Evolutionary conservation across 2,329 filamentous ascomycete species (phyloP).

Genomic region (Rachicladosporium sp.): DNA sequence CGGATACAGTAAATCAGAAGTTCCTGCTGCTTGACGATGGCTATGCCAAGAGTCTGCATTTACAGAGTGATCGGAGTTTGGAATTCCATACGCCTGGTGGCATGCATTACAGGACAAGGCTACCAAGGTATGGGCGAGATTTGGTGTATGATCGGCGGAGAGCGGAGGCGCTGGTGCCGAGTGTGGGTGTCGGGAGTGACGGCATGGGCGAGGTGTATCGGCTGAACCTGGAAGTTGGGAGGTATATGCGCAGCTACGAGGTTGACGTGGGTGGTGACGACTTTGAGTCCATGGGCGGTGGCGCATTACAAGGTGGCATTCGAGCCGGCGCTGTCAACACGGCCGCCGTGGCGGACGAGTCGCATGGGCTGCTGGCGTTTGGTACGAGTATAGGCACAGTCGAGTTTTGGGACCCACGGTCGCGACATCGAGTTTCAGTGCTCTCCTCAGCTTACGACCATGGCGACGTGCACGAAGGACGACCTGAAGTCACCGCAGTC

Average conservation of each 20-base stretch:
- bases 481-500: conserved; percentile 66
- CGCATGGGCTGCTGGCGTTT: conserved; percentile 83
- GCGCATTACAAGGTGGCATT: conserved; percentile 76
- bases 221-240: conserved; percentile 78
- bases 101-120: conserved; percentile 75
- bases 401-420: conserved; percentile 90
- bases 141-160: conserved; percentile 70
- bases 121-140: conserved; percentile 87
- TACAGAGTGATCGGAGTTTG: conserved; percentile 81
- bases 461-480: conserved; percentile 18
- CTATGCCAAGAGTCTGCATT: conserved; percentile 86
- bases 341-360: conserved; percentile 73
- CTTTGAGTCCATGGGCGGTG: conserved; percentile 49
- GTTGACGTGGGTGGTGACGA: conserved; percentile 83
- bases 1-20: conserved; percentile 78
- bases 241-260: conserved; percentile 91
- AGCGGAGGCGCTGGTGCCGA: conserved; percentile 74
- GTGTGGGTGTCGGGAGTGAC: conserved; percentile 76
- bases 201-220: conserved; percentile 86
- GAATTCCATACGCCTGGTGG: conserved; percentile 88
- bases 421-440: conserved; percentile 67
- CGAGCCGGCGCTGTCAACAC: conserved; percentile 77
- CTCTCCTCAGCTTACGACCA: conserved; percentile 42
- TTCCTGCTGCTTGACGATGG: conserved; percentile 81
- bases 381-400: conserved; percentile 92